Conservation (phyloP, 257 asterid genomes). For the Galeopsis tetrahit region DNA sequence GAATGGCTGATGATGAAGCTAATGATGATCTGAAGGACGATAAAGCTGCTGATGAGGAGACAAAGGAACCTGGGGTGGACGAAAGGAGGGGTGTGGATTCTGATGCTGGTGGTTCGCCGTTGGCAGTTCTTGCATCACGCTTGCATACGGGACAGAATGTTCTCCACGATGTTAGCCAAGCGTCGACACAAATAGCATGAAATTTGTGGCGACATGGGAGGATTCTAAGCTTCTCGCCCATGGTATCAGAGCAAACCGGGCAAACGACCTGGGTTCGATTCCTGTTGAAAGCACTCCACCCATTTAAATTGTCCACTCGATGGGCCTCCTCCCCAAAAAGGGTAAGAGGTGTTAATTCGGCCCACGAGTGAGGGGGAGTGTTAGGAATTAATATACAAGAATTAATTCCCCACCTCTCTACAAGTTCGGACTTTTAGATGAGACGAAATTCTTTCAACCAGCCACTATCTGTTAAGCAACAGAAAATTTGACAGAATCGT, state of each 20-base stretch:
- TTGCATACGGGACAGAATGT: slow-evolving; percentile 93
- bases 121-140: slow-evolving; percentile 75
- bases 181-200: slow-evolving; percentile 71
- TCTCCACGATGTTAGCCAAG: slow-evolving; percentile 95
- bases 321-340: no score
- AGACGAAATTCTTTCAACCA: no score
- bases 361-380: no score
- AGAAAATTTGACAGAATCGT: slow-evolving; percentile 43
- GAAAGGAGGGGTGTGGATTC: slow-evolving; percentile 86
- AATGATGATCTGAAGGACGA: slow-evolving; percentile 66
- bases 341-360: no score
- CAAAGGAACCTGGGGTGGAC: slow-evolving; percentile 36
- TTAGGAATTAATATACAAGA: no score
- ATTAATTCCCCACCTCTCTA: no score
- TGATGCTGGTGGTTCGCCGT: slow-evolving; percentile 75
- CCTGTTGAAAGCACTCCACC: no score
- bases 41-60: slow-evolving; percentile 40
- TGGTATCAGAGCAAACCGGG: no score
- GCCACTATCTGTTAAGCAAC: background rate
- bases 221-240: slow-evolving; percentile 82
- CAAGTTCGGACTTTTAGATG: no score
- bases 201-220: slow-evolving; percentile 87
- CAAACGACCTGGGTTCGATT: no score
- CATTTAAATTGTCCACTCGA: no score
- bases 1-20: slow-evolving; percentile 69